Percentiles rank a stretch among this genome's conserved stretches.
These are phyloP conservation scores for Bacterosira constricta DNA, from an alignment of 108 stramenopile genomes.

Conservation along the genomic window DNA sequence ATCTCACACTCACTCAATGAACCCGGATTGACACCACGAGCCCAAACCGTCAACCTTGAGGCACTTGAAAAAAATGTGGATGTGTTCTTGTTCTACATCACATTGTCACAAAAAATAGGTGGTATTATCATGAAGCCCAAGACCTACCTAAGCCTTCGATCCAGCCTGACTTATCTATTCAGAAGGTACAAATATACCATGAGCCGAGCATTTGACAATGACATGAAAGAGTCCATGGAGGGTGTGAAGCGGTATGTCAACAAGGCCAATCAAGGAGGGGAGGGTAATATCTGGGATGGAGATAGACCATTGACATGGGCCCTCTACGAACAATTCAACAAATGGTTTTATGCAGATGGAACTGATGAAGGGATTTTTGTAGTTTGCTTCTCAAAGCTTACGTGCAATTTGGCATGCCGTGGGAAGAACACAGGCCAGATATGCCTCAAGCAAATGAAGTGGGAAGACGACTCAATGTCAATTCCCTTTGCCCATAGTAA, in stretches of 20 bases:
- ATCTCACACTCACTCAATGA: too few species aligned
- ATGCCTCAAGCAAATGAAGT: constrained; percentile 3
- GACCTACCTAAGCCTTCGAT: too few species aligned
- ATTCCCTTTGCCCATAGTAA: background rate
- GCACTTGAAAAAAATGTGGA: too few species aligned
- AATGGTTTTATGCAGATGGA: constrained; percentile 2
- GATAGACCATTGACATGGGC: constrained; percentile 5
- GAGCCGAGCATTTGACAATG: background rate
- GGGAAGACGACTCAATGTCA: background rate
- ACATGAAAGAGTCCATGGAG: constrained; percentile 9
- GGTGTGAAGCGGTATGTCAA: background rate
- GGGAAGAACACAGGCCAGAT: background rate
- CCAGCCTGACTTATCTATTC: too few species aligned
- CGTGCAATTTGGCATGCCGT: constrained; percentile 5
- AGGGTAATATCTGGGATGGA: constrained; percentile 14
- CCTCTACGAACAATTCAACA: constrained; percentile 14
- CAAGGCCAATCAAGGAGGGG: constrained; percentile 6
- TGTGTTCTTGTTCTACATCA: too few species aligned
- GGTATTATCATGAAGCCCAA: too few species aligned
- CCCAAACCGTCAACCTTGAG: too few species aligned
- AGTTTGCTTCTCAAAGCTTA: background rate
- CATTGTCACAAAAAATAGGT: too few species aligned
- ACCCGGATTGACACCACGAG: too few species aligned
- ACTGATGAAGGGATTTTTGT: constrained; percentile 7
- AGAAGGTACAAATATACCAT: background rate